These are phyloP conservation scores for Lactarius tabidus DNA, from an alignment of 768 basidiomycete genomes.

Conservation along the genomic window DNA sequence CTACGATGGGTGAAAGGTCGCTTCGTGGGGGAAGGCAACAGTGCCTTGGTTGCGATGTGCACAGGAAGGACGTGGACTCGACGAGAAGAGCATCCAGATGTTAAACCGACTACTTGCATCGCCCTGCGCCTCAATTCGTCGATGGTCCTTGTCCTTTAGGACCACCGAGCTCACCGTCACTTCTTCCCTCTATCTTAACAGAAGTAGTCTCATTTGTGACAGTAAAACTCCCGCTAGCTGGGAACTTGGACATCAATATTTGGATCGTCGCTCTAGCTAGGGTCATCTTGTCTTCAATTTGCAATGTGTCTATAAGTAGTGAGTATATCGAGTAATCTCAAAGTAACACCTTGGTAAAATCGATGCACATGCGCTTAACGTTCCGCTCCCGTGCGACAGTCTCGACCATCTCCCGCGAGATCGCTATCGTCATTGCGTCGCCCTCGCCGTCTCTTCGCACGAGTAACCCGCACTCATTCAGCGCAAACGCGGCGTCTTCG, in stretches of 20 bases:
- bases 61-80: too few relatives aligned
- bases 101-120: too few relatives aligned
- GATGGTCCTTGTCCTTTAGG: neutral
- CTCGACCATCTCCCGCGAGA: slow-evolving; percentile 66
- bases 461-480: slow-evolving; percentile 83
- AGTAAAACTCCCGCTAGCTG: neutral
- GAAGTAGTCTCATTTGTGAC: neutral
- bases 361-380: slow-evolving; percentile 69
- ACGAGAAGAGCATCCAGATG: too few relatives aligned
- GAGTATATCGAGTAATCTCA: slow-evolving; percentile 28
- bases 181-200: neutral
- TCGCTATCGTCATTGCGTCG: slow-evolving; percentile 45
- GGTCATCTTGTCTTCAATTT: neutral
- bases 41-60: too few relatives aligned
- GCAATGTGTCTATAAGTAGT: neutral
- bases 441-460: slow-evolving; percentile 34
- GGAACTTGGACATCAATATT: neutral
- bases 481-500: slow-evolving; percentile 85
- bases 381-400: slow-evolving; percentile 59
- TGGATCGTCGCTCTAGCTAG: neutral
- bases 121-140: too few relatives aligned
- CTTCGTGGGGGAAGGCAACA: too few relatives aligned
- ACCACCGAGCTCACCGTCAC: neutral
- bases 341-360: slow-evolving; percentile 52
- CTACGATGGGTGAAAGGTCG: too few relatives aligned